Evolutionary conservation across 2,329 filamentous ascomycete species (phyloP).

Genomic region (Pezicula rhizophila): DNA sequence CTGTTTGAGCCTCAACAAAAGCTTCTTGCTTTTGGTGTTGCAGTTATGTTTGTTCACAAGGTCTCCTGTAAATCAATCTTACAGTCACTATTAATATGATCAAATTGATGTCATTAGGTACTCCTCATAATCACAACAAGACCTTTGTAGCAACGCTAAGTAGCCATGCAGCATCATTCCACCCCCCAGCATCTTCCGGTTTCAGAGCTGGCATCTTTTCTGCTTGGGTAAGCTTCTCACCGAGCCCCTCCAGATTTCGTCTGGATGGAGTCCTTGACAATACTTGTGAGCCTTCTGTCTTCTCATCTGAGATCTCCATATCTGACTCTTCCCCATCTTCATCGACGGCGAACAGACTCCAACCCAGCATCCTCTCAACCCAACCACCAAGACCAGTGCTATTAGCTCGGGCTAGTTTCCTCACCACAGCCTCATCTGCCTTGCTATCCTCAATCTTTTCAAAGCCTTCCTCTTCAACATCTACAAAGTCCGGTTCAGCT

Average conservation of each 20-base stretch:
- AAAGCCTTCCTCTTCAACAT: constrained; percentile 53
- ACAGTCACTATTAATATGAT: no score
- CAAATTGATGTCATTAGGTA: no score
- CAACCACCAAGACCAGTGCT: constrained; percentile 48
- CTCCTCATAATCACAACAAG: constrained; percentile 14
- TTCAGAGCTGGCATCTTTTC: constrained; percentile 42
- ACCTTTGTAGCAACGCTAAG: constrained; percentile 49
- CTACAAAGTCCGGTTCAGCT: constrained; percentile 56
- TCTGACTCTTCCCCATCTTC: constrained; percentile 50
- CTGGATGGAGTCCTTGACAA: constrained; percentile 18
- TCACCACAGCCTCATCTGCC: constrained; percentile 54
- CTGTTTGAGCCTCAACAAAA: no score
- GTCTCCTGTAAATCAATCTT: no score
- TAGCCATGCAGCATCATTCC: constrained; percentile 64
- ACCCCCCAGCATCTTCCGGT: constrained; percentile 50
- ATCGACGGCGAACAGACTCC: constrained; percentile 56
- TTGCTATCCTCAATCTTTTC: constrained; percentile 44
- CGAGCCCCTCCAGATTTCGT: constrained; percentile 13
- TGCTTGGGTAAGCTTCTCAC: constrained; percentile 29
- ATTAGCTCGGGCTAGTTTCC: constrained; percentile 48
- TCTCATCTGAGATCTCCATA: constrained; percentile 32
- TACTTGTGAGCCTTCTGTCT: constrained; percentile 26
- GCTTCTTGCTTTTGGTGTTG: no score
- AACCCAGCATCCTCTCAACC: constrained; percentile 53
- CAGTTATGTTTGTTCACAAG: no score